Conservation (phyloP, 208 protist species). For the Trypanosomatidae sp. region DNA sequence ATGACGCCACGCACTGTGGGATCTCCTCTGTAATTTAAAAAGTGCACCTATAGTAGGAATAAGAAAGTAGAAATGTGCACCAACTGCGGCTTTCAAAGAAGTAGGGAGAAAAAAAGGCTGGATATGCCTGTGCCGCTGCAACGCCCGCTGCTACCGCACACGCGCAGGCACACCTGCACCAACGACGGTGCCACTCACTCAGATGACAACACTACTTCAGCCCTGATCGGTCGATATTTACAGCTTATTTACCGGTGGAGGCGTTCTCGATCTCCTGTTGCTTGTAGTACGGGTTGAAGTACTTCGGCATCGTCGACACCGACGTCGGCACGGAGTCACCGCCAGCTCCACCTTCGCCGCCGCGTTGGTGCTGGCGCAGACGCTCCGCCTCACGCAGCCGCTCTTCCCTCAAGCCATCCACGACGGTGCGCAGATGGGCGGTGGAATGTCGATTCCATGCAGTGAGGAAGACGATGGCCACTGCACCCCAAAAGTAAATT, state of each 20-base stretch:
- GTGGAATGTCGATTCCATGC: conserved; percentile 74
- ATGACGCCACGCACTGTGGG: too few relatives aligned
- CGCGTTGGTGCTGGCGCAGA: conserved; percentile 34
- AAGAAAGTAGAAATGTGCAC: background rate
- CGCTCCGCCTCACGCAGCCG: conserved; percentile 56
- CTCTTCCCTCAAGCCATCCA: conserved; percentile 67
- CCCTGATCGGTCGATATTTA: too few relatives aligned
- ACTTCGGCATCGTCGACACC: conserved; percentile 36
- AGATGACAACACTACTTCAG: background rate
- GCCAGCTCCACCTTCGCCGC: background rate
- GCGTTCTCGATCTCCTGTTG: conserved; percentile 50
- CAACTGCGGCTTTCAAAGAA: background rate
- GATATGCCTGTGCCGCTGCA: background rate
- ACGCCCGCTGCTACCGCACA: background rate
- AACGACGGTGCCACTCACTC: background rate
- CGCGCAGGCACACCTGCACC: background rate
- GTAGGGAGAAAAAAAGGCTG: background rate
- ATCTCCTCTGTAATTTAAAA: background rate
- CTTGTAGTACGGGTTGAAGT: conserved; percentile 57
- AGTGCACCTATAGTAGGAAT: background rate
- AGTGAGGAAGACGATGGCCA: conserved; percentile 50
- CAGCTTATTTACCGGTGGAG: conserved; percentile 14
- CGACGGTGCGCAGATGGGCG: conserved; percentile 50
- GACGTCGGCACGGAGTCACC: background rate
- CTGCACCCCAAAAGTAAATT: conserved; percentile 69